Evolutionary conservation across 306 rosid genomes (phyloP), one percentile per base, ranked within the genome.

Genomic region (Pyrus betulifolia): DNA sequence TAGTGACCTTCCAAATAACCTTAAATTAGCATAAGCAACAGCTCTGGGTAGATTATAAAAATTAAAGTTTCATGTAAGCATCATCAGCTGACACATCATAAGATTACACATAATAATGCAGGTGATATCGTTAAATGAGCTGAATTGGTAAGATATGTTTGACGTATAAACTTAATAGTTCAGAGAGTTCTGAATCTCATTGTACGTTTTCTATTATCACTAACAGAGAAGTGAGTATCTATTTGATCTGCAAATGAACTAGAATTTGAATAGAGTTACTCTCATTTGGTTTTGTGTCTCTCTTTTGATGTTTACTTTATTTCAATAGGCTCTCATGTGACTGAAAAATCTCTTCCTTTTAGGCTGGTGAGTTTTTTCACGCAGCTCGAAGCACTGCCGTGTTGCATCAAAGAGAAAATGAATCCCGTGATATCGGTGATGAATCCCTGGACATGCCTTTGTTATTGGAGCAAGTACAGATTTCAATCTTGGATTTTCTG

Each of bases 321-420:
- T 63, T 17, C 71, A 25, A 10, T 40, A n/a, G 11, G 35, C n/a
- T 61, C n/a, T 62, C 66, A 55, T 71, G 30, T 52, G 63, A 77
- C 80, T 38, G 67, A 64, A 58, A 54, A 35, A 38, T 81, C 79
- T 72, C 25, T 73, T 69, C 72, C 67, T 88, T 87, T 70, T 87
- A 92, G 97, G 91, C 93, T 74, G 93, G 90, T 31, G 96, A 87
- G 21, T 88, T 88, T 92, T 92, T 92, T 82, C 87, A 75, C 70
- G 30, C 85, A 71, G 93, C 90, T 87, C 91, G 78, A 68, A 85
- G 85, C 82, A 83, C 76, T 28, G 96, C 93, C 28, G 1, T 86
- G 23, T 90, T 80, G 85, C 90, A 77, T 84, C 93, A 88, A 80
- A 90, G 96, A 80, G 96, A 92, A 82, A 62, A 68, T 67, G 96